Conservation (phyloP, 192 early-diverging fungal genomes). For the Chytriomyces sp. region DNA sequence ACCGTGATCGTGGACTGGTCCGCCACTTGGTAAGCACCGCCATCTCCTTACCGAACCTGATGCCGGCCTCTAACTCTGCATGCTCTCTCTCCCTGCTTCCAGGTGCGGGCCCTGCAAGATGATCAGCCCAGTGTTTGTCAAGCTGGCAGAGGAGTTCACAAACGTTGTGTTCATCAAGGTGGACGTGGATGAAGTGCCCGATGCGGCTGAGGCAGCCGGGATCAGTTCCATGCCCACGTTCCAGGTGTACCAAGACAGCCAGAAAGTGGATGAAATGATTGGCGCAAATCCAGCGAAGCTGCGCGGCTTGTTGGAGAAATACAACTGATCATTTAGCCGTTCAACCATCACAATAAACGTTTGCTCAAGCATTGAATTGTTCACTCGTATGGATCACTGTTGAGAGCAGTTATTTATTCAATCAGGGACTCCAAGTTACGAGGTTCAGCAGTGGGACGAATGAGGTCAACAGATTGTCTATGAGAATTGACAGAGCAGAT, state of each 20-base stretch:
- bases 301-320: constrained; percentile 68
- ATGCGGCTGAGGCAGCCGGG: constrained; percentile 50
- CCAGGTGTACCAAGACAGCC: constrained; percentile 77
- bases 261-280: constrained; percentile 76
- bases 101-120: constrained; percentile 61
- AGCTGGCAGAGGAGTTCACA: constrained; percentile 46
- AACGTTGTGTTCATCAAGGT: constrained; percentile 52
- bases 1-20: constrained; percentile 14
- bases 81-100: constrained; percentile 23
- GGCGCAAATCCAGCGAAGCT: constrained; percentile 81
- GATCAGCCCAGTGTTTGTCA: constrained; percentile 54
- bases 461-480: too few species aligned
- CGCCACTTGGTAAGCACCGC: constrained; percentile 6
- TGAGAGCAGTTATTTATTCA: too few species aligned
- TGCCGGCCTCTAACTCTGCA: background rate
- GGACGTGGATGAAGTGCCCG: constrained; percentile 62
- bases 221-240: constrained; percentile 84
- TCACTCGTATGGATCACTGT: too few species aligned
- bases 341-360: too few species aligned
- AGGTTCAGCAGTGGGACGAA: too few species aligned
- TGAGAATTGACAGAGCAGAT: too few species aligned
- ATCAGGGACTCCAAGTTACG: too few species aligned
- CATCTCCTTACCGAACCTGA: too few species aligned
- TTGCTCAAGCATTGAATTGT: too few species aligned
- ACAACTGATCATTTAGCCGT: too few species aligned